These are phyloP conservation scores for Pterocarpus macrocarpus DNA, from an alignment of 306 rosid genomes.

Conservation along the genomic window DNA sequence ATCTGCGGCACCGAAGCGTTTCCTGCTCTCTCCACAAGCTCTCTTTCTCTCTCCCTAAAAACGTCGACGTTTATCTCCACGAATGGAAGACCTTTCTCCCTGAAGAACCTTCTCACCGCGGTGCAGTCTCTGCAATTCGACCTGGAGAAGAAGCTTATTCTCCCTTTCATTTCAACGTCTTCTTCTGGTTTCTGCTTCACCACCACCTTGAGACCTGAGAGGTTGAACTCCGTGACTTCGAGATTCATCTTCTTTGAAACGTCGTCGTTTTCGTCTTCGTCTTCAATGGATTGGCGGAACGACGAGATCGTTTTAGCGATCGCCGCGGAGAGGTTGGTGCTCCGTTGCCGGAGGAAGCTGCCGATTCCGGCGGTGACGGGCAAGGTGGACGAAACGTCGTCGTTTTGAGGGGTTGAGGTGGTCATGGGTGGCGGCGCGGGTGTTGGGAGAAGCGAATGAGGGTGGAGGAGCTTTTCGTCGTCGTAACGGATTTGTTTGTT, in stretches of 20 bases:
- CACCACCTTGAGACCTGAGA: constrained; percentile 72
- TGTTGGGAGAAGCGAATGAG: constrained; percentile 77
- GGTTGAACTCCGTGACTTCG: constrained; percentile 67
- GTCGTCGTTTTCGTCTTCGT: constrained; percentile 33
- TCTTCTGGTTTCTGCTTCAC: constrained; percentile 57
- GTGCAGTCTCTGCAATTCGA: constrained; percentile 89
- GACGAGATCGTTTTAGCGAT: constrained; percentile 68
- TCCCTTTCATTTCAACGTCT: constrained; percentile 56
- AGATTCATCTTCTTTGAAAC: not conserved
- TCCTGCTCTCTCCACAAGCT: constrained; percentile 75
- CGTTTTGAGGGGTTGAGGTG: not conserved
- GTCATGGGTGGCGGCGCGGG: constrained; percentile 70
- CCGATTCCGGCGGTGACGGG: constrained; percentile 56
- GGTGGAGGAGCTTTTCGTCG: constrained; percentile 35
- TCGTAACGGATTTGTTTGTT: not conserved
- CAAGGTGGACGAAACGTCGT: constrained; percentile 18
- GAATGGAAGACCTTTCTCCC: constrained; percentile 65
- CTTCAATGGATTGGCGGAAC: constrained; percentile 43
- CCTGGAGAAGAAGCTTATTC: constrained; percentile 87
- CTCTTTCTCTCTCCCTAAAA: constrained; percentile 67
- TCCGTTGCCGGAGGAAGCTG: constrained; percentile 69
- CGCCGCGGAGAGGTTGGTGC: constrained; percentile 67
- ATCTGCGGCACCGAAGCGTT: constrained; percentile 76
- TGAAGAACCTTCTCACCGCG: constrained; percentile 78
- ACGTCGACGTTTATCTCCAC: constrained; percentile 96